These are phyloP conservation scores for Meripilus lineatus DNA, from an alignment of 1,284 basidiomycete species.

Conservation along the genomic window DNA sequence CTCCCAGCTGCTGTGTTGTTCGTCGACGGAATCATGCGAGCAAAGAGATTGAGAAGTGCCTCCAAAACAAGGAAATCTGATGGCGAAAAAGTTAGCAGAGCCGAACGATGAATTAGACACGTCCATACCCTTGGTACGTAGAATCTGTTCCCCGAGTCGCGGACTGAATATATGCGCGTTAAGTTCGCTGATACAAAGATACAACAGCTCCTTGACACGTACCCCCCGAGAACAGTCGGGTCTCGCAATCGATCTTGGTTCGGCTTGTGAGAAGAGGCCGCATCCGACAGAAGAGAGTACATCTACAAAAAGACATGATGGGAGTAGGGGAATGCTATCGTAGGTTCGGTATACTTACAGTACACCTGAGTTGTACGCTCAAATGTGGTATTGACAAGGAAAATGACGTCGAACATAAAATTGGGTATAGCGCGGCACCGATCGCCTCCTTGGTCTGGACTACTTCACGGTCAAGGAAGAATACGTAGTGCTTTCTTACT, in stretches of 20 bases:
- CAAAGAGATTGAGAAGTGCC: slow-evolving; percentile 50
- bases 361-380: slow-evolving; percentile 24
- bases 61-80: slow-evolving; percentile 55
- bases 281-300: slow-evolving; percentile 28
- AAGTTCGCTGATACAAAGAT: not conserved
- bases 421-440: slow-evolving; percentile 23
- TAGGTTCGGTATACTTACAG: slow-evolving; percentile 19
- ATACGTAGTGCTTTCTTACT: not conserved
- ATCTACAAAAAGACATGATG: slow-evolving; percentile 16
- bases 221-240: slow-evolving; percentile 24
- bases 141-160: slow-evolving; percentile 27
- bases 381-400: slow-evolving; percentile 23
- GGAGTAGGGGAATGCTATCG: not conserved
- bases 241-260: slow-evolving; percentile 28
- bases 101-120: not conserved
- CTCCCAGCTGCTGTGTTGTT: slow-evolving; percentile 29
- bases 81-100: not conserved
- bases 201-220: slow-evolving; percentile 3
- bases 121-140: slow-evolving; percentile 24
- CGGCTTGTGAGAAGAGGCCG: slow-evolving; percentile 19
- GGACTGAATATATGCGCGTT: slow-evolving; percentile 13
- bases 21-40: slow-evolving; percentile 46
- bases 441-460: slow-evolving; percentile 22
- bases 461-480: not conserved
- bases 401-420: slow-evolving; percentile 27